Conservation (phyloP, 2,329 filamentous ascomycete genomes). For the Byssothecium circinans region DNA sequence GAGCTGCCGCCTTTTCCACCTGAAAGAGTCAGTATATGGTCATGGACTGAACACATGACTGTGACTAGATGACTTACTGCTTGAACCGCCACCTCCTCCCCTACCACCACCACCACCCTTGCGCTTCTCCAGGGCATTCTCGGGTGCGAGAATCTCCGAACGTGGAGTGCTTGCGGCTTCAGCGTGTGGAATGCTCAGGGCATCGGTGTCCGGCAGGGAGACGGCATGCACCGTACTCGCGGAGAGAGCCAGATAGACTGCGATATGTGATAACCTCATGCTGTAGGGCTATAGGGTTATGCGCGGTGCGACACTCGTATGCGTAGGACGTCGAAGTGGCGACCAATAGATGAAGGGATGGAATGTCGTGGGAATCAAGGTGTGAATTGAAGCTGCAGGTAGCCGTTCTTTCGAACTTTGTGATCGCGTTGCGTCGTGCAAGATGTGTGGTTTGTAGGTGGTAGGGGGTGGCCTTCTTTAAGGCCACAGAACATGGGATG, state of each 20-base stretch:
- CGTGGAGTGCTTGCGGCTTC: conserved; percentile 18
- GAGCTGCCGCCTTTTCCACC: conserved; percentile 16
- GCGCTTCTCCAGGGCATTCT: conserved; percentile 39
- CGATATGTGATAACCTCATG: conserved; percentile 31
- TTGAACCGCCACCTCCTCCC: conserved; percentile 16
- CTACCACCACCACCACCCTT: conserved; percentile 43
- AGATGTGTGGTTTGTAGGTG: not conserved
- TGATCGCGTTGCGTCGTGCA: not conserved
- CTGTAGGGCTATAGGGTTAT: conserved; percentile 10
- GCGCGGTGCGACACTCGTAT: not conserved
- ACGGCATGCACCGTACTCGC: conserved; percentile 25
- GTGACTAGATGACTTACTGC: not conserved
- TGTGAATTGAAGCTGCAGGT: not conserved
- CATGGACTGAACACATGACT: not conserved
- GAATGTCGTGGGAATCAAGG: not conserved
- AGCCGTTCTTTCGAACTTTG: not conserved
- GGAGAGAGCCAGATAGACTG: conserved; percentile 26
- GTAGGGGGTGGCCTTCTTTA: not conserved
- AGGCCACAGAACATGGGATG: not conserved
- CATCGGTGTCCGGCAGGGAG: conserved; percentile 32
- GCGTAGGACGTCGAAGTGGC: not conserved
- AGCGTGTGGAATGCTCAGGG: conserved; percentile 18
- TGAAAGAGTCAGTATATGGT: conserved; percentile 6
- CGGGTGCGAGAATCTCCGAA: conserved; percentile 30
- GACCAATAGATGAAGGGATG: not conserved